A percentile compares a stretch with the other conserved stretches of the same genome.
phyloP scores from a whole-genome alignment of 495 filamentous ascomycete genomes.

The Chaetomium cochliodes region DNA sequence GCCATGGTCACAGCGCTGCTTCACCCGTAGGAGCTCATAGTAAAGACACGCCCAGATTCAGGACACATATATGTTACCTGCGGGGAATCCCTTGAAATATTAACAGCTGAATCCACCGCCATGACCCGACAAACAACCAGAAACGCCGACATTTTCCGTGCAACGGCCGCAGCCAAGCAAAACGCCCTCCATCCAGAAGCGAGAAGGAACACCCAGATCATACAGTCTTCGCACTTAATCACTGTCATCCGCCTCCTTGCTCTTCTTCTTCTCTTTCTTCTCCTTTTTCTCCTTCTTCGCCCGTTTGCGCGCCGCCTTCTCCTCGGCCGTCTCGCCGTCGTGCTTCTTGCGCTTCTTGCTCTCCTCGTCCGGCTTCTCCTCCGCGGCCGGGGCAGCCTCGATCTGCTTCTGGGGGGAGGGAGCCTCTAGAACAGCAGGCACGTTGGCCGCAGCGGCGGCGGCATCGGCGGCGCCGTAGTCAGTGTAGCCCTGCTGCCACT shows the following conservation, averaged over 20 bases:
- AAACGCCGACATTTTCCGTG: conserved; percentile 20
- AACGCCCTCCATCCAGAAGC: conserved; percentile 19
- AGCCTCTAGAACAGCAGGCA: conserved; percentile 37
- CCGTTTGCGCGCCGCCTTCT: conserved; percentile 70
- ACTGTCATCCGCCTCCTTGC: conserved; percentile 51
- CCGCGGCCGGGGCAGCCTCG: conserved; percentile 42
- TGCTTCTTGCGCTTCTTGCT: conserved; percentile 80
- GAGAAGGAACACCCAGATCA: conserved; percentile 3
- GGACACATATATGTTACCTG: conserved; percentile 9
- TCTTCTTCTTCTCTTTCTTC: conserved; percentile 52
- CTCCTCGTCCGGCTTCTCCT: conserved; percentile 42
- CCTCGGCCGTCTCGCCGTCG: conserved; percentile 74
- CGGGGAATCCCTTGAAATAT: not conserved
- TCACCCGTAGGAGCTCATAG: not conserved
- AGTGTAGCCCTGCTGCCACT: conserved; percentile 87
- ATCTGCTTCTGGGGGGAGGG: conserved; percentile 32
- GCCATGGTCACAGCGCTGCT: not conserved
- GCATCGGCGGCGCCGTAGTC: conserved; percentile 64
- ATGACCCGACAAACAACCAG: conserved; percentile 12
- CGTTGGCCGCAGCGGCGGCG: conserved; percentile 25
- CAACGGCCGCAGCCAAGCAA: conserved; percentile 16
- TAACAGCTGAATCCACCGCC: conserved; percentile 15
- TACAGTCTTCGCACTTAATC: conserved; percentile 4
- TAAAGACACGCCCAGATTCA: not conserved
- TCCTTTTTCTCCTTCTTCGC: conserved; percentile 73